Base-by-base conservation (phyloP, 768 basidiomycete species). In the Suillus brevipes region DNA sequence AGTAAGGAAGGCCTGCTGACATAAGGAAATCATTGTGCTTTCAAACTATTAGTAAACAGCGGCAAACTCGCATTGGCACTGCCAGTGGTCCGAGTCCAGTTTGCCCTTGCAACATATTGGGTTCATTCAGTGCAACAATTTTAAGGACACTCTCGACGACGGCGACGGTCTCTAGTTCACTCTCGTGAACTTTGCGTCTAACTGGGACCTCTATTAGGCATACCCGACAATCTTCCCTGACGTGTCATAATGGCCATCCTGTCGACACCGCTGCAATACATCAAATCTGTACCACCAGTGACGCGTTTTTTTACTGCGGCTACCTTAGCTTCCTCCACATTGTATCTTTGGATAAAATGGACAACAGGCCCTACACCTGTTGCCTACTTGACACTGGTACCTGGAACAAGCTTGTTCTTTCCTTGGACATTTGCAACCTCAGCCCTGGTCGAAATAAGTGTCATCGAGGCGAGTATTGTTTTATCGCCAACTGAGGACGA, bases 371-470 rank as follows among this genome's bases (percentile, higher is more conserved):
- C 77, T 75, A 66, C 79, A 72, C 62, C 81, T 72, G 69, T 78
- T 36, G 87, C 90, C 37, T 96, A 91, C 78, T 81, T 97, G 71
- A 87, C 89, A 7, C 80, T 96, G 65, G 82, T 92, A 13, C 95
- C 95, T 6, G 95, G 94, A 16, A 83, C 85, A 49, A 89, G 89
- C 70, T 70, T 94, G 37, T 93, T 89, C 75, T 88, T 89, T 67
- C 97, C 97, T 55, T 99, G 97, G 97, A 94, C 94, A 3, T 84
- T 99, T 69, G 78, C 95, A n/a, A 95, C 91, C 6, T 90, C 93
- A 3, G 90, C 87, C 23, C 85, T 95, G 65, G 91, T 97, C 20
- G 97, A 99, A 79, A 86, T 88, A 56, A 89, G 84, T 65, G 70
- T 95, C 62, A 78, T 92, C 64, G 95, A 96, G 87, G 97, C 95